These are phyloP conservation scores for Aureobasidium lini DNA, from an alignment of 2,329 filamentous ascomycete genomes.

Conservation along the genomic window DNA sequence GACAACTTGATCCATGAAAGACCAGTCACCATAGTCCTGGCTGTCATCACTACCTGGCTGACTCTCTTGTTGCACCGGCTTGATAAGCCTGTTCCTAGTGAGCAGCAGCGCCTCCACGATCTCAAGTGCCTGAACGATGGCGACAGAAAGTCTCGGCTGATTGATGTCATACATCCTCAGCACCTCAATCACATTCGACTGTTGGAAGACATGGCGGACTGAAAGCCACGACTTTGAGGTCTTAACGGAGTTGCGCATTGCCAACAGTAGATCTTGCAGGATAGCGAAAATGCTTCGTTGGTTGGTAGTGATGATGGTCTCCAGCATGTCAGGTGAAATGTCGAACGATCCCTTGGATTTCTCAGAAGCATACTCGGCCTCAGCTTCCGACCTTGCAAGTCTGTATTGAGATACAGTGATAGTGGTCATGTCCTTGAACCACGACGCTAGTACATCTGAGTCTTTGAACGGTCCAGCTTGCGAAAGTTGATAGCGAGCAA, in stretches of 20 bases:
- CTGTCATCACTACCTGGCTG: slow-evolving; percentile 48
- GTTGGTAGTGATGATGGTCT: slow-evolving; percentile 48
- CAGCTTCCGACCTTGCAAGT: slow-evolving; percentile 50
- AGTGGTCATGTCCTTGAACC: slow-evolving; percentile 47
- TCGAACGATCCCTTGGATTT: slow-evolving; percentile 29
- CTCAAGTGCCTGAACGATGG: slow-evolving; percentile 44
- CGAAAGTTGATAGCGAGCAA: slow-evolving; percentile 51
- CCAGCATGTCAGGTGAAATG: slow-evolving; percentile 41
- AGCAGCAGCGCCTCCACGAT: slow-evolving; percentile 37
- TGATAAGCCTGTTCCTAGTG: slow-evolving; percentile 14
- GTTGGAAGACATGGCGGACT: slow-evolving; percentile 30
- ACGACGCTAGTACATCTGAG: slow-evolving; percentile 44
- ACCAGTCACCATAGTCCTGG: slow-evolving; percentile 56
- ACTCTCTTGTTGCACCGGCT: slow-evolving; percentile 20
- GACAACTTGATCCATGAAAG: slow-evolving; percentile 41
- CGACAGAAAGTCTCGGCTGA: slow-evolving; percentile 32
- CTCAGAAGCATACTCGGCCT: slow-evolving; percentile 41
- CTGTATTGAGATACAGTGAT: slow-evolving; percentile 49
- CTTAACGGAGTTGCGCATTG: slow-evolving; percentile 43
- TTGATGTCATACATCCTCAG: slow-evolving; percentile 46
- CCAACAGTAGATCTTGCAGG: slow-evolving; percentile 44
- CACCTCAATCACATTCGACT: slow-evolving; percentile 34
- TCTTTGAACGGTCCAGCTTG: slow-evolving; percentile 39
- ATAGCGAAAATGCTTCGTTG: slow-evolving; percentile 51
- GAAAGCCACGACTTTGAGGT: slow-evolving; percentile 22